Conservation (phyloP, 305 asterid species). For the Fraxinus greggii region DNA sequence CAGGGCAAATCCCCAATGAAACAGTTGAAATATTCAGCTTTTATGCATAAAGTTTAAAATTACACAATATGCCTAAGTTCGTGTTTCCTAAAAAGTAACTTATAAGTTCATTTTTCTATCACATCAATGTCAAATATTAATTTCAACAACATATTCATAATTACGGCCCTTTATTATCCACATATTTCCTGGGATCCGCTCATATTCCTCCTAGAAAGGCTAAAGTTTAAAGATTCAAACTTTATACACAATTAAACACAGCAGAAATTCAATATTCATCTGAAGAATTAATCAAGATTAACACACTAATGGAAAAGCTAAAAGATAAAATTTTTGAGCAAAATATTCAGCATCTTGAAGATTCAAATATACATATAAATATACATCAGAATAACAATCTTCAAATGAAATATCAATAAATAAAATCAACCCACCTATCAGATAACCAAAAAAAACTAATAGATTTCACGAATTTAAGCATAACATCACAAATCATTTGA, state of each 20-base stretch:
- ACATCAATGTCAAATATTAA: neutral
- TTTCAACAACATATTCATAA: neutral
- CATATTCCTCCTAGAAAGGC: neutral
- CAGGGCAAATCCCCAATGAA: conserved; percentile 6
- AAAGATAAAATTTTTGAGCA: conserved; percentile 11
- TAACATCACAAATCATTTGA: neutral
- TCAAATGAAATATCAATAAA: neutral
- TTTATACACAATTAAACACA: neutral
- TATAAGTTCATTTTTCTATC: neutral
- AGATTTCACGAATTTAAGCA: neutral
- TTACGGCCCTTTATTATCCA: neutral
- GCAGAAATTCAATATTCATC: neutral
- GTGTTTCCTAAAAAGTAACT: neutral
- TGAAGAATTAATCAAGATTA: neutral
- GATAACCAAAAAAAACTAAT: neutral
- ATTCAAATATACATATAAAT: neutral
- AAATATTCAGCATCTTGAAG: neutral
- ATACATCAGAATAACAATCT: neutral
- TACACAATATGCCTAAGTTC: neutral
- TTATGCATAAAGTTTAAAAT: conserved; percentile 2
- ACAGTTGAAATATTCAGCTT: neutral
- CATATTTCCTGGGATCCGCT: neutral
- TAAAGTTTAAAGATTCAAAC: neutral
- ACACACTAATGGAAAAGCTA: neutral
- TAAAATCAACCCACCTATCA: neutral